phyloP scores from a whole-genome alignment of 352 stramenopile genomes.

The Phytophthora kernoviae region DNA sequence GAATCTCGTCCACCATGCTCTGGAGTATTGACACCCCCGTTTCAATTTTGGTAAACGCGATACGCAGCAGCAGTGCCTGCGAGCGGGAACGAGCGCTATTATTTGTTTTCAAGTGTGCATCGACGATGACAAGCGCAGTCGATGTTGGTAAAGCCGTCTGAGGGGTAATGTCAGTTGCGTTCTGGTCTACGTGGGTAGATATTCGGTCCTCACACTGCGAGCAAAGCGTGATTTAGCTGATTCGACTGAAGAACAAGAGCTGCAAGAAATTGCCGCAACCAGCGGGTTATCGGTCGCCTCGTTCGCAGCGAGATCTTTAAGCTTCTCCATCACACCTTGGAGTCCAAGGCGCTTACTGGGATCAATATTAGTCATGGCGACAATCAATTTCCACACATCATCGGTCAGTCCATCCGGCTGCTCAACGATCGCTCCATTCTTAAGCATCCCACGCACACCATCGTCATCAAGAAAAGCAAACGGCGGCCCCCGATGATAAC shows the following conservation, averaged over 20 bases:
- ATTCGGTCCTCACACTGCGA: no score
- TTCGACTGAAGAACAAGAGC: no score
- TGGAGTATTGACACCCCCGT: background rate
- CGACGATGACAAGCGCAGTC: background rate
- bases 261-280: no score
- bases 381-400: conserved; percentile 22
- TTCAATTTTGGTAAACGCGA: background rate
- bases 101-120: background rate
- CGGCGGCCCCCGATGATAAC: conserved; percentile 18
- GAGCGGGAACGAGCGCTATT: background rate
- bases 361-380: conserved; percentile 6
- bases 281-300: background rate
- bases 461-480: conserved; percentile 17
- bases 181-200: no score
- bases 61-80: background rate
- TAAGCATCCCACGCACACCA: conserved; percentile 14
- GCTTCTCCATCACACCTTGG: background rate
- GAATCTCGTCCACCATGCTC: conserved; percentile 1
- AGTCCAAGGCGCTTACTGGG: conserved; percentile 1
- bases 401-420: conserved; percentile 18
- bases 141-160: no score
- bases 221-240: no score
- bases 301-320: conserved; percentile 4
- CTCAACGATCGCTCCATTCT: conserved; percentile 6
- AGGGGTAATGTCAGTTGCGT: no score